Evolutionary conservation across 306 rosid genomes (phyloP).

Genomic region (Morella rubra): DNA sequence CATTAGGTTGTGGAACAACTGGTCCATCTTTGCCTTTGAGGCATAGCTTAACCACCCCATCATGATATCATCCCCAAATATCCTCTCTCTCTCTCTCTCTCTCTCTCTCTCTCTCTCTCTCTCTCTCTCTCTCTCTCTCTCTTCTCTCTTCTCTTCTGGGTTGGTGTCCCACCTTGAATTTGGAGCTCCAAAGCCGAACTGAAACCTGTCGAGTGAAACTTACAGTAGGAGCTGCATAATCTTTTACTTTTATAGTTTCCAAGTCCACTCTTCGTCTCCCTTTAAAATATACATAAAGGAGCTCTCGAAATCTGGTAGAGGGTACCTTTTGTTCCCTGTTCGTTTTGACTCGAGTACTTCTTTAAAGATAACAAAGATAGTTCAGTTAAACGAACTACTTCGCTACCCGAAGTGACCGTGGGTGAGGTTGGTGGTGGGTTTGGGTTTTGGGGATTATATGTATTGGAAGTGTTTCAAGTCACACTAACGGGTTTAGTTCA

Average conservation of each 20-base stretch:
- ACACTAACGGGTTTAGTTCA: slow-evolving; percentile 72
- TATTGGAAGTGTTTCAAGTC: not conserved
- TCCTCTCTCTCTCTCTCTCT: slow-evolving; percentile 12
- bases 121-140: not conserved
- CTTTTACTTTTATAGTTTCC: not conserved
- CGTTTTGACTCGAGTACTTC: slow-evolving; percentile 20
- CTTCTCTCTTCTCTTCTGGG: not conserved
- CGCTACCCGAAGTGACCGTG: slow-evolving; percentile 51
- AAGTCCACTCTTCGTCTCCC: not conserved
- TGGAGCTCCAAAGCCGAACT: slow-evolving; percentile 37
- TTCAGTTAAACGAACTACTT: slow-evolving; percentile 68
- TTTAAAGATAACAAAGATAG: slow-evolving; percentile 36
- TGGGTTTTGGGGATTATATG: slow-evolving; percentile 7
- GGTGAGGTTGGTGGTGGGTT: slow-evolving; percentile 74
- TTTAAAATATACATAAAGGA: slow-evolving; percentile 16
- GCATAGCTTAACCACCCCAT: slow-evolving; percentile 36
- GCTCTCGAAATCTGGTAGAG: slow-evolving; percentile 12
- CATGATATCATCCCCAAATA: slow-evolving; percentile 33
- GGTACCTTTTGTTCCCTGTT: not conserved
- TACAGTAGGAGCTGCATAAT: not conserved
- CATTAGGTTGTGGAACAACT: slow-evolving; percentile 10
- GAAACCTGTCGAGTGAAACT: not conserved
- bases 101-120: slow-evolving; percentile 9
- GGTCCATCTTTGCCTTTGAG: slow-evolving; percentile 1
- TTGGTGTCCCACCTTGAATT: slow-evolving; percentile 61